Evolutionary conservation across 2,329 filamentous ascomycete genomes (phyloP).

Genomic region (Parastagonospora nodorum): DNA sequence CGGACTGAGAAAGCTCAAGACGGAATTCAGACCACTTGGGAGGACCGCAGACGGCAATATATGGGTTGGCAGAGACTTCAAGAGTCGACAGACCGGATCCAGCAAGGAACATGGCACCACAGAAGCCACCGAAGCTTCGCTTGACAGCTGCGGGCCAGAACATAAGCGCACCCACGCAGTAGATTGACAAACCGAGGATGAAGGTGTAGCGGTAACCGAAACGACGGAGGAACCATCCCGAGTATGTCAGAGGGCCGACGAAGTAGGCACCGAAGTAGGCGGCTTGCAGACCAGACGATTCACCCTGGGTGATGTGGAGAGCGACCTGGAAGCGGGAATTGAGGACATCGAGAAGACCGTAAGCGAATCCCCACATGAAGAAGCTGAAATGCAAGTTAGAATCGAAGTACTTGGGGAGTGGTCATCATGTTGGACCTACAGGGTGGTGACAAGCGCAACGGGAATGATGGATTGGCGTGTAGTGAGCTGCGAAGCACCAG

Average conservation of each 20-base stretch:
- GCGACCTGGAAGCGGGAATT: conserved; percentile 52
- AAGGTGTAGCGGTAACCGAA: conserved; percentile 83
- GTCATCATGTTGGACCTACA: conserved; percentile 14
- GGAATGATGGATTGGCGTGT: conserved; percentile 55
- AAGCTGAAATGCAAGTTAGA: conserved; percentile 28
- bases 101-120: conserved; percentile 72
- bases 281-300: conserved; percentile 66
- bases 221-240: conserved; percentile 67
- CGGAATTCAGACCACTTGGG: conserved; percentile 75
- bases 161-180: conserved; percentile 73
- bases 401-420: background rate
- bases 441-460: conserved; percentile 52
- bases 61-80: conserved; percentile 79
- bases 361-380: conserved; percentile 59
- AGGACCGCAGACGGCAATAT: conserved; percentile 67
- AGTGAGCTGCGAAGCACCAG: conserved; percentile 48
- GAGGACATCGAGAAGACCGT: conserved; percentile 52
- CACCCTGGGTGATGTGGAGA: conserved; percentile 53
- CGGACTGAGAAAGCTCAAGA: conserved; percentile 77
- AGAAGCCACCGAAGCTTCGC: conserved; percentile 75
- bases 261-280: conserved; percentile 67
- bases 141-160: conserved; percentile 83
- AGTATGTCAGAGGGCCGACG: conserved; percentile 59
- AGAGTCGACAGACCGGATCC: conserved; percentile 74
- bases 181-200: conserved; percentile 72